Conservation (phyloP, 768 basidiomycete species). For the Leccinellum albellum region DNA sequence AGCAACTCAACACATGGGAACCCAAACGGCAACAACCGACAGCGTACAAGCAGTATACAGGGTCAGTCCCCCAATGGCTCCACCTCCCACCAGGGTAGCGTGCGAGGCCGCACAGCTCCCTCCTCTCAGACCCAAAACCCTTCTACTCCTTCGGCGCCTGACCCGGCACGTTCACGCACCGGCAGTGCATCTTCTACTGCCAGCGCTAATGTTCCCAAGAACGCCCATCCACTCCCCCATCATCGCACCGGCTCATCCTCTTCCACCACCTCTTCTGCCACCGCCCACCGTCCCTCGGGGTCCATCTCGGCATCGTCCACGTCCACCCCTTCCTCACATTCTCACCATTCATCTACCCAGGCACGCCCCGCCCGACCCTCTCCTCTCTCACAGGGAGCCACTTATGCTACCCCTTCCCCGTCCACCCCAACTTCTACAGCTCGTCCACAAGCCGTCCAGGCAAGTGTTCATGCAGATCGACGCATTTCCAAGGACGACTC, state of each 20-base stretch:
- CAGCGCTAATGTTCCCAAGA: slow-evolving; percentile 10
- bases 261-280: slow-evolving; percentile 19
- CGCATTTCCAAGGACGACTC: slow-evolving; percentile 78
- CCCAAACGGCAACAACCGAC: slow-evolving; percentile 37
- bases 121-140: slow-evolving; percentile 27
- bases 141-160: slow-evolving; percentile 20
- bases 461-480: slow-evolving; percentile 59
- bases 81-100: slow-evolving; percentile 32
- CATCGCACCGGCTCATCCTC: slow-evolving; percentile 32
- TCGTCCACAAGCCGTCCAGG: slow-evolving; percentile 31
- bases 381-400: slow-evolving; percentile 32
- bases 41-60: slow-evolving; percentile 69
- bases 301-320: slow-evolving; percentile 29
- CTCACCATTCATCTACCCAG: slow-evolving; percentile 22
- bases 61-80: slow-evolving; percentile 51
- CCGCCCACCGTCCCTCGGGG: slow-evolving; percentile 24
- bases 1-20: slow-evolving; percentile 33
- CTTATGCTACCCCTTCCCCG: slow-evolving; percentile 16
- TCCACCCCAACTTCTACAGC: slow-evolving; percentile 12
- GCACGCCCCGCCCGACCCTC: slow-evolving; percentile 32
- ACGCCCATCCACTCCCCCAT: slow-evolving; percentile 27
- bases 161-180: slow-evolving; percentile 29
- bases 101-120: slow-evolving; percentile 37
- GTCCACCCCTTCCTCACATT: slow-evolving; percentile 28
- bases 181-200: slow-evolving; percentile 29